Percentiles rank a stretch among this genome's conserved stretches.
Conservation (phyloP, 2,329 filamentous ascomycete genomes). For the Fusarium fracticaudum region DNA sequence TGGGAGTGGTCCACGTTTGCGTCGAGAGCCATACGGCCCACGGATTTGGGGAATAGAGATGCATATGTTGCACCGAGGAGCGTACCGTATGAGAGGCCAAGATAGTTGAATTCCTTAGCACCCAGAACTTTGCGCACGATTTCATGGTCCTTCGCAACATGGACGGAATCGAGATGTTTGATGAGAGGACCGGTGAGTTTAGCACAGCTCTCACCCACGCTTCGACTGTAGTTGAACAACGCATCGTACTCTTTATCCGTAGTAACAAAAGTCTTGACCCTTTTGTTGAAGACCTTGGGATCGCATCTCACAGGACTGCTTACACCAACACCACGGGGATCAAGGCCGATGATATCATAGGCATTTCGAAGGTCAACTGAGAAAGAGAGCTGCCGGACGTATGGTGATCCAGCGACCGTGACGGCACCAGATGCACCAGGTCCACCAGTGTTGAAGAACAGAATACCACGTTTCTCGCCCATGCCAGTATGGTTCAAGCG, state of each 20-base stretch:
- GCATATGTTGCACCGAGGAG: constrained; percentile 48
- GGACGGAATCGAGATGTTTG: constrained; percentile 35
- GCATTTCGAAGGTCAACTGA: constrained; percentile 31
- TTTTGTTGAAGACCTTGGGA: constrained; percentile 35
- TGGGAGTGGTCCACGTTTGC: constrained; percentile 40
- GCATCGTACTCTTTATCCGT: constrained; percentile 15
- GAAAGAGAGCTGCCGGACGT: constrained; percentile 16
- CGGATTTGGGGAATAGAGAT: constrained; percentile 42
- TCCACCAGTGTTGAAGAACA: constrained; percentile 39
- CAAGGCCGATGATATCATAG: constrained; percentile 56
- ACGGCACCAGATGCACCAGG: constrained; percentile 26
- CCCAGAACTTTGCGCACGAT: constrained; percentile 38
- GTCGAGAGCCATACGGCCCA: constrained; percentile 43
- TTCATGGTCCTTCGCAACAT: constrained; percentile 39
- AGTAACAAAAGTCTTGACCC: constrained; percentile 21
- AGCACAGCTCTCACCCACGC: constrained; percentile 35
- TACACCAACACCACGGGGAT: constrained; percentile 54
- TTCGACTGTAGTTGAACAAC: constrained; percentile 17
- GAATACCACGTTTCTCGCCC: constrained; percentile 12
- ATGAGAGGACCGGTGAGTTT: constrained; percentile 38
- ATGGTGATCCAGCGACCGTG: constrained; percentile 13
- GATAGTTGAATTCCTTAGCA: constrained; percentile 42
- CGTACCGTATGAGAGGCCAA: constrained; percentile 51
- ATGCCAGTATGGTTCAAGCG: constrained; percentile 30
- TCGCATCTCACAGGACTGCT: constrained; percentile 55